A percentile compares a stretch with the other conserved stretches of the same genome.
phyloP scores from a whole-genome alignment of 768 basidiomycete species.

The Suillus americanus region DNA sequence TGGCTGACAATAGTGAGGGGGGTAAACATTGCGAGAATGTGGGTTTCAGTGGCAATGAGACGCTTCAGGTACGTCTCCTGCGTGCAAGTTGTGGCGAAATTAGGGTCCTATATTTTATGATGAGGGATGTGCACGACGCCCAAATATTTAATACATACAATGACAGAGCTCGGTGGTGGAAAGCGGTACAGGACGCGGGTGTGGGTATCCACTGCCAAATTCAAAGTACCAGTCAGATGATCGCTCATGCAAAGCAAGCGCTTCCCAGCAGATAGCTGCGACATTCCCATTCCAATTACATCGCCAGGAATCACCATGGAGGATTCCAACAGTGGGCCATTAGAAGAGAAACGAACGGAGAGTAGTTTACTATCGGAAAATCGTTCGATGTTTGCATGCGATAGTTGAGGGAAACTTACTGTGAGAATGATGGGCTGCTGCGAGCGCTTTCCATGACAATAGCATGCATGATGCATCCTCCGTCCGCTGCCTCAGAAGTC shows the following conservation, averaged over 20 bases:
- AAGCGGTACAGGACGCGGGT: neutral
- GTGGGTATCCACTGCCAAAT: neutral
- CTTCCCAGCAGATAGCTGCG: neutral
- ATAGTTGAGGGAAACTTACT: neutral
- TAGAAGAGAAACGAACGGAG: neutral
- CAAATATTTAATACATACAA: neutral
- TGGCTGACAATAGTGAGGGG: constrained; percentile 1
- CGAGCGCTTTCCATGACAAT: neutral
- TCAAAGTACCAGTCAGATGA: constrained; percentile 1
- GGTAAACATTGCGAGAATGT: constrained; percentile 2
- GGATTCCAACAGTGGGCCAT: neutral
- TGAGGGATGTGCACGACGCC: neutral
- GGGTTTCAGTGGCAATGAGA: constrained; percentile 4
- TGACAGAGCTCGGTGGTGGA: neutral
- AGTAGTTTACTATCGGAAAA: neutral
- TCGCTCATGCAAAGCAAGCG: constrained; percentile 1
- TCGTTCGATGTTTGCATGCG: neutral
- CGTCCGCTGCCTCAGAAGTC: neutral
- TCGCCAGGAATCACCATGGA: neutral
- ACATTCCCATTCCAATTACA: constrained; percentile 1
- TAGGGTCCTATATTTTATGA: neutral
- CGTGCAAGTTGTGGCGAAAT: neutral
- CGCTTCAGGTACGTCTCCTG: constrained; percentile 1
- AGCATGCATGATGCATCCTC: neutral
- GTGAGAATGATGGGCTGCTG: neutral